Conservation (phyloP, 148 eudicot species). For the Heliosperma pusillum region DNA sequence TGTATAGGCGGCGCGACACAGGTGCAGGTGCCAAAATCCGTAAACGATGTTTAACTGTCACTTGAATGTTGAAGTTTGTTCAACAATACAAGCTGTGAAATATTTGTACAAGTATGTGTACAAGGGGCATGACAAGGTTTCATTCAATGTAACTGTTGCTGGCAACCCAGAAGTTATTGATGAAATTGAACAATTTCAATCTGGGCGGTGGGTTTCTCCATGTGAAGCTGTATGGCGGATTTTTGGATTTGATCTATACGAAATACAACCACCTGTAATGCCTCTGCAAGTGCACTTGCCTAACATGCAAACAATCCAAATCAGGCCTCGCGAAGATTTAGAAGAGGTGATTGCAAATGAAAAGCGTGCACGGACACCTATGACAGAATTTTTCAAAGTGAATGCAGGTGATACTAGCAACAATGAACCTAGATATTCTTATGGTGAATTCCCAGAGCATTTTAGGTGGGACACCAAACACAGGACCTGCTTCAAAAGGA, state of each 20-base stretch:
- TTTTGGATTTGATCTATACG: neutral
- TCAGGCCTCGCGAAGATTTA: too few relatives aligned
- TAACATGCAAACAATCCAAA: neutral
- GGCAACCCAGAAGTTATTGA: neutral
- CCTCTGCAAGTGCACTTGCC: neutral
- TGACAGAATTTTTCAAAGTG: neutral
- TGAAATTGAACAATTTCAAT: neutral
- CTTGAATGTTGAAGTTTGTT: too few relatives aligned
- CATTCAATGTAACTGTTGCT: neutral
- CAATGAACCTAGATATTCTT: neutral
- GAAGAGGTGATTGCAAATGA: too few relatives aligned
- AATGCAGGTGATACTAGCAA: too few relatives aligned
- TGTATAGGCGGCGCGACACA: too few relatives aligned
- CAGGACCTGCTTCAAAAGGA: neutral
- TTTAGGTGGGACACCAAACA: neutral
- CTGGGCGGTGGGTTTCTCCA: slow-evolving; percentile 19
- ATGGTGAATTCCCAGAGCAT: neutral
- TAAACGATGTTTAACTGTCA: too few relatives aligned
- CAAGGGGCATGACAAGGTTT: neutral
- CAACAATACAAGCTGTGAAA: neutral
- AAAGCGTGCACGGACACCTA: neutral
- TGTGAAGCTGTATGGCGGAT: slow-evolving; percentile 20
- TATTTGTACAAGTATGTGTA: neutral
- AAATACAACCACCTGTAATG: neutral
- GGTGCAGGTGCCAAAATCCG: too few relatives aligned